Conservation (phyloP, 2,329 filamentous ascomycete species). For the Metarhizium brunneum region DNA sequence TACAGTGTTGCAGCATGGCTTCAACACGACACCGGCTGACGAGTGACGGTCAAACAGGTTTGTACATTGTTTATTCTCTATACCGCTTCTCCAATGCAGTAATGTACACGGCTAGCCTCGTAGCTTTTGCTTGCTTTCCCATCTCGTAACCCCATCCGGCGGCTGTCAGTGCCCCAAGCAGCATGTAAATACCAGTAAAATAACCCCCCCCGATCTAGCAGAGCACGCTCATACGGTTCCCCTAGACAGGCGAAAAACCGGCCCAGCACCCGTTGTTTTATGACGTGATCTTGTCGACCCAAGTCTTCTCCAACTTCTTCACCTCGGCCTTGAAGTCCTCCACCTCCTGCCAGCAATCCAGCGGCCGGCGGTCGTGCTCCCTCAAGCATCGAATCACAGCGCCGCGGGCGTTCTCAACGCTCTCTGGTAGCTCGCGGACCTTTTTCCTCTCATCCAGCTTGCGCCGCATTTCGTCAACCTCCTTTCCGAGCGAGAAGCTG, state of each 20-base stretch:
- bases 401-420: conserved; percentile 64
- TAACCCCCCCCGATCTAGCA: too few relatives aligned
- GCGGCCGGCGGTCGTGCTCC: conserved; percentile 73
- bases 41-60: neutral
- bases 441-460: conserved; percentile 55
- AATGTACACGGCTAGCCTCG: conserved; percentile 19
- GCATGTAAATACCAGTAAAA: too few relatives aligned
- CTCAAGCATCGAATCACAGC: conserved; percentile 74
- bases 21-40: neutral
- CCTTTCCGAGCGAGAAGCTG: conserved; percentile 45
- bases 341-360: conserved; percentile 93
- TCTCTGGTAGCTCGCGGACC: conserved; percentile 59
- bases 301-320: conserved; percentile 71
- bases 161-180: too few relatives aligned
- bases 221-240: neutral
- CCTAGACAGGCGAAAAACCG: neutral
- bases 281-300: conserved; percentile 71
- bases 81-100: conserved; percentile 20
- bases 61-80: conserved; percentile 18
- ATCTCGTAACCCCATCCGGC: neutral
- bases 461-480: conserved; percentile 47
- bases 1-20: neutral
- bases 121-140: neutral
- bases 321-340: conserved; percentile 87
- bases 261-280: neutral